Evolutionary conservation across 345 rosid species (phyloP), one percentile per base, ranked within the genome.

Genomic region (Eucalyptus decipiens): DNA sequence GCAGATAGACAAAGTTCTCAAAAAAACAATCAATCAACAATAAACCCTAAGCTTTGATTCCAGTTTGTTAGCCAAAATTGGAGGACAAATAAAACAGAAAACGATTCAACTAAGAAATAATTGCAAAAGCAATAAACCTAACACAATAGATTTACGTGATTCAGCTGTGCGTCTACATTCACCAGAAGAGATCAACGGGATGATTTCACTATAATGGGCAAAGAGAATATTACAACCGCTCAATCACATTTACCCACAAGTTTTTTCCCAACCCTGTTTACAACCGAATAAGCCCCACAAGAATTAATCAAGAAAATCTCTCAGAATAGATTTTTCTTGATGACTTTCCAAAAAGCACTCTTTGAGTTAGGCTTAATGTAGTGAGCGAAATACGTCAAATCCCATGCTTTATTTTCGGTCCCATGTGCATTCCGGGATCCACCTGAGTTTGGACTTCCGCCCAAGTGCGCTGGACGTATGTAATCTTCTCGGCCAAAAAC

Each of bases 101-200:
- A 13, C 4, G 18, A 30, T 30, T 62, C 18, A 30, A 62, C 32
- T n/a, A 16, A 67, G 11, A 67, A 67, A 67, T 67, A 2, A 1
- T 7, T 67, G 21, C 21, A n/a, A 67, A 32, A 67, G 16, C 11
- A 2, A 67, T 67, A 8, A 67, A 67, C 40, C 6, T 67, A 67
- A 32, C 23, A 8, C n/a, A 8, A 16, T 1, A 32, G 11, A 67
- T 32, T n/a, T n/a, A 67, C 3, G 6, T 16, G 23, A 9, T 67
- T 67, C 6, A n/a, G 3, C 1, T 16, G 5, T 67, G 1, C 9
- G 0, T 3, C 19, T 67, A n/a, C 40, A 51, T n/a, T 16, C 21
- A 67, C 11, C 0, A 0, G 11, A 28, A 60, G n/a, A 60, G 67
- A 28, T 60, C 32, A 26, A 60, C 8, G 4, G 14, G 67, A 60